Evolutionary conservation across 306 rosid species (phyloP).

Genomic region (Trifolium pratense): DNA sequence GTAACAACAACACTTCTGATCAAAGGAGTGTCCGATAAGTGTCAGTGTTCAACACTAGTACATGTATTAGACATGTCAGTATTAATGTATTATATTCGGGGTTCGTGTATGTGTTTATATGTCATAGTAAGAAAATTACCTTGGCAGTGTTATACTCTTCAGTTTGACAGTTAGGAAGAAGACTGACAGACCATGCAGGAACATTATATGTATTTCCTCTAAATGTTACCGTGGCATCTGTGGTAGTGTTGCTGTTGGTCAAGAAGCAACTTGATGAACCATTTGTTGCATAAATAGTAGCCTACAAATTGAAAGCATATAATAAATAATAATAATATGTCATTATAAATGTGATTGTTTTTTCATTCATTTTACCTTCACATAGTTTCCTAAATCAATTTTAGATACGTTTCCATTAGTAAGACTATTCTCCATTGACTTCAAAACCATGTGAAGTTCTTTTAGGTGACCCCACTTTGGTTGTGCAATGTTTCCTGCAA

Average conservation of each 20-base stretch:
- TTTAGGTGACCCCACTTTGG: constrained; percentile 67
- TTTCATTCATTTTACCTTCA: constrained; percentile 38
- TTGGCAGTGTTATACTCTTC: constrained; percentile 50
- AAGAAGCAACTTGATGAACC: constrained; percentile 54
- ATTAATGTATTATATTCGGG: too few relatives aligned
- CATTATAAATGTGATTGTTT: too few relatives aligned
- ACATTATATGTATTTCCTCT: constrained; percentile 40
- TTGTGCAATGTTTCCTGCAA: constrained; percentile 51
- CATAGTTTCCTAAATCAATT: constrained; percentile 46
- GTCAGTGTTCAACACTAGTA: too few relatives aligned
- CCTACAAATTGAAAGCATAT: constrained; percentile 30
- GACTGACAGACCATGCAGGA: constrained; percentile 68
- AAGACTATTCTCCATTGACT: constrained; percentile 52
- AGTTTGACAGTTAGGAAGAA: constrained; percentile 55
- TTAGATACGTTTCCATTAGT: constrained; percentile 43
- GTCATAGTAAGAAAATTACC: neutral
- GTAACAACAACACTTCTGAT: too few relatives aligned
- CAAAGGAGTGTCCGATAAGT: too few relatives aligned
- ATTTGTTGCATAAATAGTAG: constrained; percentile 46
- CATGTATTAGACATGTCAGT: too few relatives aligned
- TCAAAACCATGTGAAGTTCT: constrained; percentile 52
- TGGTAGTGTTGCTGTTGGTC: constrained; percentile 30
- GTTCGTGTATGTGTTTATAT: too few relatives aligned
- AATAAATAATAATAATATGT: too few relatives aligned
- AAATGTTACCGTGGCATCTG: constrained; percentile 48